Evolutionary conservation across 495 filamentous ascomycete species (phyloP).

Genomic region (Xylaria acuta): DNA sequence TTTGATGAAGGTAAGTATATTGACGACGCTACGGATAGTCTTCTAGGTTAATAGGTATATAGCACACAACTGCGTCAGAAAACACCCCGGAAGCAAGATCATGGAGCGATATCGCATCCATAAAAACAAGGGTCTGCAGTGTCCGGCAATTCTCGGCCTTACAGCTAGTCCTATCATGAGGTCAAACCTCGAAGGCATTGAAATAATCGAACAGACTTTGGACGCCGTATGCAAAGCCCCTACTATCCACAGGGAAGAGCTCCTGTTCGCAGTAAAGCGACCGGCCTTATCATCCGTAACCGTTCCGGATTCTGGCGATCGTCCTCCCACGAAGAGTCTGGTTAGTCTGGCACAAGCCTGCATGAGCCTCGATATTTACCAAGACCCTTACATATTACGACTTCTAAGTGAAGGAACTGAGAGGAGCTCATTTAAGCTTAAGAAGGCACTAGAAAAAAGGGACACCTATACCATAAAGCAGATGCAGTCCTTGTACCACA

Average conservation of each 20-base stretch:
- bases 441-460: slow-evolving; percentile 52
- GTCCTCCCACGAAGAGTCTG: slow-evolving; percentile 38
- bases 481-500: slow-evolving; percentile 63
- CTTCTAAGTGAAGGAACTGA: slow-evolving; percentile 49
- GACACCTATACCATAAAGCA: slow-evolving; percentile 71
- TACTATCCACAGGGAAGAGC: slow-evolving; percentile 70
- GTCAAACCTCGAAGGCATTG: slow-evolving; percentile 56
- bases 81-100: slow-evolving; percentile 74
- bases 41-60: slow-evolving; percentile 21
- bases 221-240: slow-evolving; percentile 77
- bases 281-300: slow-evolving; percentile 64
- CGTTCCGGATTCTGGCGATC: slow-evolving; percentile 44
- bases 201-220: slow-evolving; percentile 74
- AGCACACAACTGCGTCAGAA: slow-evolving; percentile 74
- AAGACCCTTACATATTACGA: slow-evolving; percentile 74
- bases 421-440: slow-evolving; percentile 46
- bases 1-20: slow-evolving; percentile 82
- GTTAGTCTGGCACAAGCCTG: slow-evolving; percentile 47
- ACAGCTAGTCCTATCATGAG: slow-evolving; percentile 82
- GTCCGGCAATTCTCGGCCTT: slow-evolving; percentile 81
- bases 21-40: neutral
- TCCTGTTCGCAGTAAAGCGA: slow-evolving; percentile 69
- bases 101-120: slow-evolving; percentile 77
- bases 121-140: slow-evolving; percentile 41
- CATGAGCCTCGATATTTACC: slow-evolving; percentile 59